Base-by-base conservation (phyloP, 2,329 filamentous ascomycete species). In the Aspergillus glaucus region DNA sequence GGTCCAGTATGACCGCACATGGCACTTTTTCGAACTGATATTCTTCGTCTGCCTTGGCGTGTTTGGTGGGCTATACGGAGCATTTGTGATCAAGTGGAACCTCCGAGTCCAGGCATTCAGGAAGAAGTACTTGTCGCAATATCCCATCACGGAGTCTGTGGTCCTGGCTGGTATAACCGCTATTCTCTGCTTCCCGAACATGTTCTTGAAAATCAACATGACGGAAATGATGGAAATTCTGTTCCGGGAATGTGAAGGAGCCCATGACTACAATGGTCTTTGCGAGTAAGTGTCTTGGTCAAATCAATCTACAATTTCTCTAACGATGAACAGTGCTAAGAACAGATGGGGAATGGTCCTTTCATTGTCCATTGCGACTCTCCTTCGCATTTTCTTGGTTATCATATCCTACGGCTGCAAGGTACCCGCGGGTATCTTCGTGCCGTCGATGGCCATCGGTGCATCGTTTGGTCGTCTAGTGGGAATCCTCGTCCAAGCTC, bases 171-270 rank as follows among this genome's bases (percentile, higher is more conserved):
- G 84, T 0, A 79, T 82, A 6, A 98, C 93, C 3, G 93, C 91
- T 8, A 77, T 97, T 21, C 78, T 98, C n/a, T 96, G 92, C 69
- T 98, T 95, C 62, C 93, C 92, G 1, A 98, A 98, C 60, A 90
- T 87, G 67, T 97, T 98, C 56, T 67, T 98, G 49, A 80, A 88
- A 48, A 96, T 97, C 60, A 94, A 98, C 70, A 97, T 98, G 93
- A 96, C 93, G 0, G 92, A 97, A 73, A 95, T 90, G 74, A 97
- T 98, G 93, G 91, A 97, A 66, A 95, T 96, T 54, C 74, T 98
- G 9, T 98, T 98, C 67, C 79, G 87, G 12, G 93, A 98, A 65
- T 98, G 93, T 59, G 88, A 95, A 63, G 89, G 87, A 4, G 85
- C 79, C 17, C 87, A 95, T 65, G 88, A 92, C 63, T 96, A 95